phyloP scores from a whole-genome alignment of 2,329 filamentous ascomycete genomes.

The Triangularia verruculosa region DNA sequence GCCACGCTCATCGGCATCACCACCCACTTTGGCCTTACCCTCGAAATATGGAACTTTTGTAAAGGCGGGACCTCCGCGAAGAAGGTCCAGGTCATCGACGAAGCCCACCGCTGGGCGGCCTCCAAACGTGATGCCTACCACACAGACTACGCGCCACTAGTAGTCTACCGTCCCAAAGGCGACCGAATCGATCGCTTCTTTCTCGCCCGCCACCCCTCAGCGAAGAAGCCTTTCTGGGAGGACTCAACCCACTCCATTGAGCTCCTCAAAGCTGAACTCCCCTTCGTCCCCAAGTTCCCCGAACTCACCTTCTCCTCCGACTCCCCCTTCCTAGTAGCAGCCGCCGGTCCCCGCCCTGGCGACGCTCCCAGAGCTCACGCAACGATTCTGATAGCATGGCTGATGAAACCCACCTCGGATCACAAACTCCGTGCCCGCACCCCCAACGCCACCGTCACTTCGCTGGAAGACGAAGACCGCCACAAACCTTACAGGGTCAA shows the following conservation, averaged over 20 bases:
- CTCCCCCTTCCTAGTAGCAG: constrained; percentile 26
- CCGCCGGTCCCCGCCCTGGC: constrained; percentile 27
- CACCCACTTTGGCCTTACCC: constrained; percentile 37
- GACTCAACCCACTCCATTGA: constrained; percentile 38
- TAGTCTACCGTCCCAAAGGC: constrained; percentile 34
- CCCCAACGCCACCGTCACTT: constrained; percentile 13
- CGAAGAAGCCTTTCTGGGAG: constrained; percentile 26
- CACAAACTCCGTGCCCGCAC: constrained; percentile 15
- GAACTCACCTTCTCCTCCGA: constrained; percentile 34
- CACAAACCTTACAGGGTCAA: constrained; percentile 26
- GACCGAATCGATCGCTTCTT: constrained; percentile 36
- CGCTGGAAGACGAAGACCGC: constrained; percentile 17
- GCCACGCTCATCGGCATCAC: constrained; percentile 37
- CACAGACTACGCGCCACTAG: constrained; percentile 34
- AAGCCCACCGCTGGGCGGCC: constrained; percentile 39
- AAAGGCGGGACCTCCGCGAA: constrained; percentile 31
- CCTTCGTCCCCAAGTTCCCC: constrained; percentile 38
- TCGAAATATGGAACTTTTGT: constrained; percentile 41
- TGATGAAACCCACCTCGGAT: constrained; percentile 22
- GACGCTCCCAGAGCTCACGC: constrained; percentile 19
- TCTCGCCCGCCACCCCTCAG: constrained; percentile 19
- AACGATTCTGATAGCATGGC: constrained; percentile 30
- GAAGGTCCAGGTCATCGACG: constrained; percentile 38
- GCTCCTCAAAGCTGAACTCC: constrained; percentile 35
- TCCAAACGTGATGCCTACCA: constrained; percentile 35